phyloP scores from a whole-genome alignment of 306 rosid genomes.

The Vigna angularis region DNA sequence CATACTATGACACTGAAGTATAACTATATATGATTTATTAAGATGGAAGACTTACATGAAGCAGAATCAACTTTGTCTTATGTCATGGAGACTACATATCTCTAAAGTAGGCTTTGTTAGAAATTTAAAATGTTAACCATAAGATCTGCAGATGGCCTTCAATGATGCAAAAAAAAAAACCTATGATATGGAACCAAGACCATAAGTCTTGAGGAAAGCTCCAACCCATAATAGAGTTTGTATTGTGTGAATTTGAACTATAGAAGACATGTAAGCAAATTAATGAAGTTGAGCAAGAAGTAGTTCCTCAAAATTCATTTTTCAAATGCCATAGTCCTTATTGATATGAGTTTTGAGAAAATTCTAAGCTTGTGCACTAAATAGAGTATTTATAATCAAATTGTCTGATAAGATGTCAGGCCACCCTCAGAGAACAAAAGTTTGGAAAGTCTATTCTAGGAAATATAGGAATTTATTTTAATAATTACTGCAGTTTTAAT shows the following conservation, averaged over 20 bases:
- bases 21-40: neutral
- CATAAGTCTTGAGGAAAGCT: neutral
- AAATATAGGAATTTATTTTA: neutral
- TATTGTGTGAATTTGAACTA: neutral
- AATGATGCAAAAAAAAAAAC: neutral
- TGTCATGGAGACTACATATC: neutral
- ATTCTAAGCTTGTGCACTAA: neutral
- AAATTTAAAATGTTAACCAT: neutral
- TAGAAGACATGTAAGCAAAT: neutral
- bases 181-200: neutral
- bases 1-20: neutral
- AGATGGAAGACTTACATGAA: neutral
- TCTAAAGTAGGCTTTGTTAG: neutral
- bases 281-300: neutral
- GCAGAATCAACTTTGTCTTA: neutral
- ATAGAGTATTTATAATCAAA: slow-evolving; percentile 12
- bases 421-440: no score
- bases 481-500: neutral
- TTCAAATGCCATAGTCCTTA: neutral
- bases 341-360: neutral
- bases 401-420: no score
- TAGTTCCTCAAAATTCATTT: neutral
- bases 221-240: neutral
- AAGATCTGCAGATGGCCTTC: slow-evolving; percentile 6
- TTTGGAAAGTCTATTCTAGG: neutral